Percentiles rank a stretch among this genome's conserved stretches.
Conservation (phyloP, 169 alveolate species). For the Perkinsus olseni region DNA sequence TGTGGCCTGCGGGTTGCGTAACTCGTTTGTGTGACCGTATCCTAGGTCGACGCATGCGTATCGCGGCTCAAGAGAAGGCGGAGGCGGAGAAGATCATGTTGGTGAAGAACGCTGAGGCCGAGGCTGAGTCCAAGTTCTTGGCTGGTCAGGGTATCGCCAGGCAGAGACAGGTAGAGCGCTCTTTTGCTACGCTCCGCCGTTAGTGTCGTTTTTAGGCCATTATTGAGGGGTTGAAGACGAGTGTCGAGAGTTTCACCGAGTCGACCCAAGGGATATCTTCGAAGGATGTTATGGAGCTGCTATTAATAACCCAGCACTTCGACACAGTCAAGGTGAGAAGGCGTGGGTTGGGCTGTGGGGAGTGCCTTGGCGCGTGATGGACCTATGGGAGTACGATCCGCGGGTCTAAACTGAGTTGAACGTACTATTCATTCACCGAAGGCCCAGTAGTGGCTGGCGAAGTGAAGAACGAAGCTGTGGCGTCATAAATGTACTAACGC, state of each 20-base stretch:
- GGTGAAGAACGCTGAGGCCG: conserved; percentile 30
- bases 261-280: conserved; percentile 14
- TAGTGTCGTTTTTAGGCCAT: conserved; percentile 1
- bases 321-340: conserved; percentile 16
- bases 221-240: conserved; percentile 19
- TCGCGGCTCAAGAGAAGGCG: conserved; percentile 5
- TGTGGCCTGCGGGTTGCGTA: too few relatives aligned
- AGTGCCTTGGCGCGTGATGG: too few relatives aligned
- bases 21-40: too few relatives aligned
- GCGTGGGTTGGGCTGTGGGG: background rate
- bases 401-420: background rate
- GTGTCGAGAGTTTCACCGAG: conserved; percentile 13
- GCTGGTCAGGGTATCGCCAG: conserved; percentile 11
- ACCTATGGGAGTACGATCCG: too few relatives aligned
- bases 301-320: conserved; percentile 20
- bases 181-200: background rate
- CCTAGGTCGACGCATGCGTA: background rate
- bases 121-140: conserved; percentile 13
- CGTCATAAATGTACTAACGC: too few relatives aligned
- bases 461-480: too few relatives aligned
- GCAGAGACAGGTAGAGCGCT: background rate
- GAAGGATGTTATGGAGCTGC: conserved; percentile 25
- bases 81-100: conserved; percentile 11
- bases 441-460: too few relatives aligned
- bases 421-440: too few relatives aligned